Evolutionary conservation across 2,329 filamentous ascomycete genomes (phyloP).

Genomic region (Phaeosphaeriaceae sp.): DNA sequence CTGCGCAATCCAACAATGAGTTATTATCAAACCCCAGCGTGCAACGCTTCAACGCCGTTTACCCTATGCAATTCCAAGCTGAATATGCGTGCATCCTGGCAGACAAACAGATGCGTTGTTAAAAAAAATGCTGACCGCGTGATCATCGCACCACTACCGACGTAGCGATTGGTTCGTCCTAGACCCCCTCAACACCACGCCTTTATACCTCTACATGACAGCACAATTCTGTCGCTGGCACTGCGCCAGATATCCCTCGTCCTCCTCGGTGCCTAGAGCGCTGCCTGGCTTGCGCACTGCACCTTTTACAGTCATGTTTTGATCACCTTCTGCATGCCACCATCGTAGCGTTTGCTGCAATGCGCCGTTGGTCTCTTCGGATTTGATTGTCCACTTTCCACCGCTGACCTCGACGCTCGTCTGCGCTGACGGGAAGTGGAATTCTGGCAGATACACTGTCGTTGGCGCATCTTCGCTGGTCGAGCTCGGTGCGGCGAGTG

Average conservation of each 20-base stretch:
- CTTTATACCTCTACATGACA: slow-evolving; percentile 49
- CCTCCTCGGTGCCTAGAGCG: slow-evolving; percentile 66
- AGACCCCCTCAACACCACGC: slow-evolving; percentile 19
- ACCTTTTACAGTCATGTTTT: slow-evolving; percentile 78
- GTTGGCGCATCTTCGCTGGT: slow-evolving; percentile 74
- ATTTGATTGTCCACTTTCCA: slow-evolving; percentile 88
- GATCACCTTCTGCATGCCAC: slow-evolving; percentile 91
- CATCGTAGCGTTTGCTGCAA: slow-evolving; percentile 80
- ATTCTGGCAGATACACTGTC: slow-evolving; percentile 85
- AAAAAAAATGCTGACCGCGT: slow-evolving; percentile 23
- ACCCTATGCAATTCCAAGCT: neutral
- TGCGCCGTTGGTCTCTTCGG: slow-evolving; percentile 72
- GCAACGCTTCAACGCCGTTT: neutral
- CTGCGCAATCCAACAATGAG: neutral
- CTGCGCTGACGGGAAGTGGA: slow-evolving; percentile 82
- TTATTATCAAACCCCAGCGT: slow-evolving; percentile 3
- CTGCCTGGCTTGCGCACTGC: slow-evolving; percentile 65
- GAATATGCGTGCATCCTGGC: neutral
- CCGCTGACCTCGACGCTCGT: slow-evolving; percentile 78
- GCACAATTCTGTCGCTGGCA: slow-evolving; percentile 54
- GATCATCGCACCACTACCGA: slow-evolving; percentile 17
- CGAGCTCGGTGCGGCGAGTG: slow-evolving; percentile 66
- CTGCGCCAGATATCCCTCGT: slow-evolving; percentile 78
- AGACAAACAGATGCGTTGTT: neutral
- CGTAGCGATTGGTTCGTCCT: slow-evolving; percentile 15